Evolutionary conservation across 371 early-diverging fungal species (phyloP).

Genomic region (Mortierella sp.): DNA sequence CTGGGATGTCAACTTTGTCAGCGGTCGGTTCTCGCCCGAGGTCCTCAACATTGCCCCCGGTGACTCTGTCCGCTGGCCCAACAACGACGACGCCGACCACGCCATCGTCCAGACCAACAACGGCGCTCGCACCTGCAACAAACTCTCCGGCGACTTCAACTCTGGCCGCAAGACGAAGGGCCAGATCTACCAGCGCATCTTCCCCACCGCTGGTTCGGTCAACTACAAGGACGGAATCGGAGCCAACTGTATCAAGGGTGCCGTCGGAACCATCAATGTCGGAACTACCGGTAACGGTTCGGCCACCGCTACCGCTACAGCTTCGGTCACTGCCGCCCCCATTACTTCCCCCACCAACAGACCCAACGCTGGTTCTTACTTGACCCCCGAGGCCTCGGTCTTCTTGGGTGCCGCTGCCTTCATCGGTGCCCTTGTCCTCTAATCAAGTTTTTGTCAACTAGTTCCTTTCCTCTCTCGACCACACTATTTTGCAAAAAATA

Average conservation of each 20-base stretch:
- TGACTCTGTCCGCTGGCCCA: constrained; percentile 40
- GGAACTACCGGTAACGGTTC: background rate
- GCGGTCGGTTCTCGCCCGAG: constrained; percentile 26
- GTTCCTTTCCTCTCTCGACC: background rate
- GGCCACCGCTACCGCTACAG: background rate
- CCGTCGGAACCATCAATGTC: constrained; percentile 24
- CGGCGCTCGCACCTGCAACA: constrained; percentile 26
- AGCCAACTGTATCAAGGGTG: constrained; percentile 25
- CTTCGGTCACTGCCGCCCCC: constrained; percentile 4
- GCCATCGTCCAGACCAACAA: constrained; percentile 33
- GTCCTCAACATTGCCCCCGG: constrained; percentile 30
- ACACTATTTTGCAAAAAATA: background rate
- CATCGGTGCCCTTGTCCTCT: constrained; percentile 34
- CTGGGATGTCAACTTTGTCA: constrained; percentile 30
- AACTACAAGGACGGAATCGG: constrained; percentile 45
- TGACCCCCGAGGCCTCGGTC: constrained; percentile 21
- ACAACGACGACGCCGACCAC: constrained; percentile 27
- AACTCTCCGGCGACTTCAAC: constrained; percentile 31
- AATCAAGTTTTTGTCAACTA: background rate
- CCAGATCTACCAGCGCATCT: constrained; percentile 27
- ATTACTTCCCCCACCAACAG: constrained; percentile 5
- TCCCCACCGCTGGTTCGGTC: constrained; percentile 11
- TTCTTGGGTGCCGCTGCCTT: constrained; percentile 27
- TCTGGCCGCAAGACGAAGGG: constrained; percentile 26
- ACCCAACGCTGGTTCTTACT: constrained; percentile 2